phyloP scores from a whole-genome alignment of 2,329 filamentous ascomycete species.

The Monascus ruber region DNA sequence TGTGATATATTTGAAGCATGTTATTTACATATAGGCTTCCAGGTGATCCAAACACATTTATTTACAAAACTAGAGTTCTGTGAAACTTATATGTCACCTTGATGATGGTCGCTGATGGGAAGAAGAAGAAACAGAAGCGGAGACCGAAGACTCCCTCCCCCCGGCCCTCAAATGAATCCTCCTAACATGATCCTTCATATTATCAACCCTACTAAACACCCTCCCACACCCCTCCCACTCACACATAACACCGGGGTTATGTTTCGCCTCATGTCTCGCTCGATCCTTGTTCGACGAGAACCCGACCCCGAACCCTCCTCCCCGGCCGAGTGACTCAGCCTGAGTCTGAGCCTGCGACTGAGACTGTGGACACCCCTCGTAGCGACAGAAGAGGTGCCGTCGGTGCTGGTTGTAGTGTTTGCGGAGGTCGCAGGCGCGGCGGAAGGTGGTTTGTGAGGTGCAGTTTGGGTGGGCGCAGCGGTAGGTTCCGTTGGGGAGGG shows the following conservation, averaged over 20 bases:
- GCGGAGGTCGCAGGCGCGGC: slow-evolving; percentile 48
- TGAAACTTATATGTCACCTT: no score
- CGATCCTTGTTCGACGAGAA: slow-evolving; percentile 55
- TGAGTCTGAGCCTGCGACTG: no score
- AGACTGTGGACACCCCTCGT: slow-evolving; percentile 47
- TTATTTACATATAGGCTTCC: no score
- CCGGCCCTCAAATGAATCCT: slow-evolving; percentile 27
- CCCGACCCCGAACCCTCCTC: slow-evolving; percentile 34
- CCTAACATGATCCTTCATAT: slow-evolving; percentile 44
- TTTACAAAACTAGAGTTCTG: no score
- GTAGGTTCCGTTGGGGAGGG: slow-evolving; percentile 36
- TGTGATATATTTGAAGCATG: background rate
- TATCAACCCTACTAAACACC: slow-evolving; percentile 51
- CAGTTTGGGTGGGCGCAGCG: slow-evolving; percentile 49
- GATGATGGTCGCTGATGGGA: no score
- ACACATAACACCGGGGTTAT: slow-evolving; percentile 49
- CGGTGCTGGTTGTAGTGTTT: slow-evolving; percentile 54
- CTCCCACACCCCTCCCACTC: slow-evolving; percentile 47
- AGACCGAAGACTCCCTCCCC: background rate
- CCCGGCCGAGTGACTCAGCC: no score
- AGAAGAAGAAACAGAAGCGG: background rate
- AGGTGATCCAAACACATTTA: no score
- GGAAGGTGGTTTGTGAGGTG: slow-evolving; percentile 47
- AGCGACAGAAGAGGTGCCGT: slow-evolving; percentile 50
- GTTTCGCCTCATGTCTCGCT: slow-evolving; percentile 50